Conservation (phyloP, 2,329 filamentous ascomycete genomes). For the Sphaerulina musiva region DNA sequence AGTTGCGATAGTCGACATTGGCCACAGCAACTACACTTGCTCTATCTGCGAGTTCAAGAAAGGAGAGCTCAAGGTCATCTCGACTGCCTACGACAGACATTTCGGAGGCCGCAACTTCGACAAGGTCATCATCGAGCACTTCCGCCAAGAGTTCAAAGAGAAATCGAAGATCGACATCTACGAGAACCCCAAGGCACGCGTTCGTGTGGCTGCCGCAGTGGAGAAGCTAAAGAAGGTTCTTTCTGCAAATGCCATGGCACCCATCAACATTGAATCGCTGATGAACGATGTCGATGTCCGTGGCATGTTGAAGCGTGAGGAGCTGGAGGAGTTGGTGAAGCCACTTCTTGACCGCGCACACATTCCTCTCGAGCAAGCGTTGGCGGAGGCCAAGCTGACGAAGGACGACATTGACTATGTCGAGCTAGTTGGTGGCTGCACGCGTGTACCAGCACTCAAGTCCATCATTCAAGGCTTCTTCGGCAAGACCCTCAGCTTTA, state of each 20-base stretch:
- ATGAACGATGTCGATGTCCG: constrained; percentile 97
- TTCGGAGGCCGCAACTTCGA: constrained; percentile 98
- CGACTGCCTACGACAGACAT: constrained; percentile 87
- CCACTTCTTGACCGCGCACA: constrained; percentile 70
- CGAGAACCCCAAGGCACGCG: constrained; percentile 79
- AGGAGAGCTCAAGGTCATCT: constrained; percentile 89
- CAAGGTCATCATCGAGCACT: constrained; percentile 87
- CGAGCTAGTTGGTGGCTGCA: constrained; percentile 90
- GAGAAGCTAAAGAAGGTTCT: constrained; percentile 99
- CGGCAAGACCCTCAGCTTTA: constrained; percentile 86
- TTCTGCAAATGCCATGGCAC: constrained; percentile 86
- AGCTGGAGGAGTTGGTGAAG: constrained; percentile 84
- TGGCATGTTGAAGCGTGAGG: constrained; percentile 83
- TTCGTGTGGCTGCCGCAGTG: constrained; percentile 77
- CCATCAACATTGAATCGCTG: constrained; percentile 92
- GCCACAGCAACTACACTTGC: constrained; percentile 91
- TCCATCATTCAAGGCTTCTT: constrained; percentile 85
- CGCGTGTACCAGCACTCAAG: constrained; percentile 90
- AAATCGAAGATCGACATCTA: constrained; percentile 79
- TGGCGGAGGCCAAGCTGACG: constrained; percentile 87
- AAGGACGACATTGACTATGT: constrained; percentile 87
- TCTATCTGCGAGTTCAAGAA: constrained; percentile 96
- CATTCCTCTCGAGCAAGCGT: constrained; percentile 76
- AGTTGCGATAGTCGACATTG: constrained; percentile 88
- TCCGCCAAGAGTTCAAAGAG: constrained; percentile 94